Evolutionary conservation across 305 asterid species (phyloP).

Genomic region (Fraxinus floribunda): DNA sequence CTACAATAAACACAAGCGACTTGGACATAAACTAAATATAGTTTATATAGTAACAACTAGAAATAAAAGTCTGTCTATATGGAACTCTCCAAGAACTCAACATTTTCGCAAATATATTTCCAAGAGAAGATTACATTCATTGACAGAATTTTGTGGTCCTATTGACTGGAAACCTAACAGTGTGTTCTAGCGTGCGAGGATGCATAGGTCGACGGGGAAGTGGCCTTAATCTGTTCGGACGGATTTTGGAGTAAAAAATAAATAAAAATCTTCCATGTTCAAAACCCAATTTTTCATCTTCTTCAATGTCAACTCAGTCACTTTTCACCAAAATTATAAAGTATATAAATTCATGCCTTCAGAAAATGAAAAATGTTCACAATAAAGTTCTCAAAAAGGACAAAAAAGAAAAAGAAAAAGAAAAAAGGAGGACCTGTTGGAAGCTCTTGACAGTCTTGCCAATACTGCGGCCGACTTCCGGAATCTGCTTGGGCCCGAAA

Average conservation of each 20-base stretch:
- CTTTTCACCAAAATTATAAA: not conserved
- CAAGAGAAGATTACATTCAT: not conserved
- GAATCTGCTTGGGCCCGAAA: constrained; percentile 85
- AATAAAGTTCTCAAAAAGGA: not conserved
- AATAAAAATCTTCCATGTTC: not conserved
- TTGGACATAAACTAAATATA: not conserved
- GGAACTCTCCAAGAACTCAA: not conserved
- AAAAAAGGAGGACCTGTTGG: constrained; percentile 56
- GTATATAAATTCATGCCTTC: not conserved
- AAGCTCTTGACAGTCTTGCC: constrained; percentile 93
- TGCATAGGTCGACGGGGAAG: not conserved
- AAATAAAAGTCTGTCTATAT: not conserved
- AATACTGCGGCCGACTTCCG: constrained; percentile 78
- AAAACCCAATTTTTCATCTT: not conserved
- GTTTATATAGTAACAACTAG: not conserved
- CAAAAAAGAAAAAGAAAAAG: not conserved
- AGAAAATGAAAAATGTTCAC: not conserved
- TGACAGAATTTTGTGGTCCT: not conserved
- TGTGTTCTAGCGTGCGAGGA: not conserved
- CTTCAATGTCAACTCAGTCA: not conserved
- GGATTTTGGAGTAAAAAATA: not conserved
- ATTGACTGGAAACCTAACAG: not conserved
- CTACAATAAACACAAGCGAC: not conserved
- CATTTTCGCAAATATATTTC: not conserved
- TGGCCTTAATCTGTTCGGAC: not conserved